A percentile compares a stretch with the other conserved stretches of the same genome.
Evolutionary conservation across 495 filamentous ascomycete genomes (phyloP).

Genomic region (Penicillium lividum): DNA sequence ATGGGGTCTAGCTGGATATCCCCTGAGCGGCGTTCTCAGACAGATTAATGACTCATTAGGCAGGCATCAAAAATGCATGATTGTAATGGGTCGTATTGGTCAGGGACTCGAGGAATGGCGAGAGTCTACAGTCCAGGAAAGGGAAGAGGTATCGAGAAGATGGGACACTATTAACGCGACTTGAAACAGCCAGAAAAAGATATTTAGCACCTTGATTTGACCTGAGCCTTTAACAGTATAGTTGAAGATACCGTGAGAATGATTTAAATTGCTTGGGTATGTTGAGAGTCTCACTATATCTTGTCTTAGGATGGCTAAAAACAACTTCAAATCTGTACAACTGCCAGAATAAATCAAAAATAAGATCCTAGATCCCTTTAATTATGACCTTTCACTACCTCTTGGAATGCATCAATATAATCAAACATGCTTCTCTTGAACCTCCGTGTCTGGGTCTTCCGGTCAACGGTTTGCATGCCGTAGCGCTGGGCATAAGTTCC

Average conservation of each 20-base stretch:
- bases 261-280: no score
- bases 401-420: background rate
- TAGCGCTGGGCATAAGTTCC: background rate
- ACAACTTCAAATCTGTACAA: no score
- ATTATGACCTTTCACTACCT: no score
- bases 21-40: slow-evolving; percentile 72
- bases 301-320: no score
- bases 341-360: no score
- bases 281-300: no score
- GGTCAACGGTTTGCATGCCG: background rate
- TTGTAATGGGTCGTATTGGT: slow-evolving; percentile 23
- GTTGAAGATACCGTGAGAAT: no score
- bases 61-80: slow-evolving; percentile 16
- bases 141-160: slow-evolving; percentile 21
- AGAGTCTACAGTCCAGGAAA: slow-evolving; percentile 17
- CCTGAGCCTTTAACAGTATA: no score
- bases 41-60: slow-evolving; percentile 59
- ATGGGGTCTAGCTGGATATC: slow-evolving; percentile 69
- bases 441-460: background rate
- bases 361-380: no score
- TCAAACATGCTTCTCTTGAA: background rate
- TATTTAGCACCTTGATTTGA: no score
- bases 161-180: slow-evolving; percentile 22
- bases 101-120: slow-evolving; percentile 31
- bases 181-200: no score